These are phyloP conservation scores for Candida xyloterini DNA, from an alignment of 805 yeast genomes.

Conservation along the genomic window DNA sequence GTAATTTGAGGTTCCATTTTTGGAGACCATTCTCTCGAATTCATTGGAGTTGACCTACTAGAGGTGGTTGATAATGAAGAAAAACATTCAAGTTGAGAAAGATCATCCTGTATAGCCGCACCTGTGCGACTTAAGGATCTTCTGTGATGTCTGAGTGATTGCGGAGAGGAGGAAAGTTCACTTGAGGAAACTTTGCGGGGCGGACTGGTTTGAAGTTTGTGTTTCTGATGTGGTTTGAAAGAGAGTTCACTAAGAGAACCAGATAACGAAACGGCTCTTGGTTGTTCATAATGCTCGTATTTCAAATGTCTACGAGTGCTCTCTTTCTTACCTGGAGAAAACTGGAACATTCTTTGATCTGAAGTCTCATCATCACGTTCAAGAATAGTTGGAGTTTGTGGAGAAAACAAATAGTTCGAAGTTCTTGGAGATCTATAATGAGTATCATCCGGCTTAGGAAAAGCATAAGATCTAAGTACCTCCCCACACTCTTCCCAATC, in stretches of 20 bases:
- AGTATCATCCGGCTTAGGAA: constrained; percentile 11
- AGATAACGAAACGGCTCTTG: constrained; percentile 5
- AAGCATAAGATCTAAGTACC: constrained; percentile 7
- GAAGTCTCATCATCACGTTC: constrained; percentile 5
- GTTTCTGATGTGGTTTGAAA: constrained; percentile 8
- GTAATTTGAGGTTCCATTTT: constrained; percentile 6
- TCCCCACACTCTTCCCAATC: constrained; percentile 16
- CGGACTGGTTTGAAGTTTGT: constrained; percentile 1
- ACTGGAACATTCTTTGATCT: background rate
- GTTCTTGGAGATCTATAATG: constrained; percentile 4
- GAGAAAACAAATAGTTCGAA: constrained; percentile 6
- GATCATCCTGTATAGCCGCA: constrained; percentile 12
- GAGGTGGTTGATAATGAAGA: background rate
- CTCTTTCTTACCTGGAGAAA: background rate
- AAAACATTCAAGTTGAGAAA: constrained; percentile 1
- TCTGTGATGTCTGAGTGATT: constrained; percentile 11
- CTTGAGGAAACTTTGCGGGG: constrained; percentile 2
- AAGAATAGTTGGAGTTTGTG: constrained; percentile 16
- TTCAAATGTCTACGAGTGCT: constrained; percentile 7
- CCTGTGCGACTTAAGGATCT: constrained; percentile 16
- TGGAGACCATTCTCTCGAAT: constrained; percentile 11
- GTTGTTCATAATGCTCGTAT: constrained; percentile 10
- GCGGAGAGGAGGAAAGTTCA: background rate
- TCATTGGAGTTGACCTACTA: constrained; percentile 4
- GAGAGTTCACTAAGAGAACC: constrained; percentile 4